Evolutionary conservation across 306 rosid species (phyloP), one percentile per base, ranked within the genome.

Genomic region (Dryas alaskensis): DNA sequence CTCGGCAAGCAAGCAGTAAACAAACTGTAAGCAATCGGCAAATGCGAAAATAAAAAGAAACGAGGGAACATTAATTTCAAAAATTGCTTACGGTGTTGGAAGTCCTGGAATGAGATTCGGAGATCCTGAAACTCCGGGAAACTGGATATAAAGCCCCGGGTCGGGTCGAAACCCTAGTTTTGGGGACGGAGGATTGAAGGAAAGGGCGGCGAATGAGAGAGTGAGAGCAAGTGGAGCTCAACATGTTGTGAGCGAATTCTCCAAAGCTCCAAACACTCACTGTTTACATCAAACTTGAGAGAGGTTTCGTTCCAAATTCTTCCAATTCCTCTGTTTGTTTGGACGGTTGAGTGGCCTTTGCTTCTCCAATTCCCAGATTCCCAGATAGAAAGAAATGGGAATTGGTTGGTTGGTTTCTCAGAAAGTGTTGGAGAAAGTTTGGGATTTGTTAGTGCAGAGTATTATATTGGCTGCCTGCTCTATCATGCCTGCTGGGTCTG

Each of bases 101-200:
- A 48, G 83, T 75, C 70, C 74, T 76, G 61, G 71, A 40, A 80
- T 62, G 86, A 43, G 92, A 82, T 72, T 88, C 89, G 7, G 75
- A 84, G 89, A 85, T 86, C 90, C 96, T 87, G 60, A 80, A 50
- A 69, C 63, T 79, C 4, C 80, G 85, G 74, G 92, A 81, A 70
- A 82, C 62, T 37, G 89, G 88, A 67, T 42, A 77, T 0, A 75
- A 42, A 14, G 79, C 47, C 0, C 71, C 57, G 17, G 85, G 81
- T 57, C 89, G 82, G 69, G 74, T 67, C 37, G 84, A 60, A 72
- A 73, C 82, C 93, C 79, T 86, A 73, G 65, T 68, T 61, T 78
- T 72, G 63, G 81, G 74, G 65, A 75, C 14, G 50, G 79, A 14
- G 27, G 86, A 60, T 4, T 65, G 90, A 69, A 77, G 87, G 65